Evolutionary conservation across 1,139 yeast genomes (phyloP), one percentile per base, ranked within the genome.

Genomic region (Citeromyces siamensis): DNA sequence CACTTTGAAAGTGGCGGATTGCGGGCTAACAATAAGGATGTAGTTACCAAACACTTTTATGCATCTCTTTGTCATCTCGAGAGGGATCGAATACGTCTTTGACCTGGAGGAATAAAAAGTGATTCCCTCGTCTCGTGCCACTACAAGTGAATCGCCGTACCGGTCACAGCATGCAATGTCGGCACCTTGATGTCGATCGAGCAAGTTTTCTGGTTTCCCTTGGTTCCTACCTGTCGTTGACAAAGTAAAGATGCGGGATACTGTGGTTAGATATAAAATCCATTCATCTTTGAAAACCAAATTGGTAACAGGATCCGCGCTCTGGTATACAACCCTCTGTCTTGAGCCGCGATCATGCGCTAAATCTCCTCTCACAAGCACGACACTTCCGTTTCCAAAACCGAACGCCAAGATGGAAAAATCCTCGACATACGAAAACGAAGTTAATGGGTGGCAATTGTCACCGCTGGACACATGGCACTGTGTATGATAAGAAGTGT

Each of bases 281-380:
- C 52, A 45, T 16, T 61, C 61, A 33, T 65, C 71, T 41, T 64
- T 62, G 46, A 81, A 73, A 27, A 70, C 65, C 2, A 90, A 58
- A 0, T 86, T 83, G 0, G 98, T 88, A 19, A 93, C 68, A 0
- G 97, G 95, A 37, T 84, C 93, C 19, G 61, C 58, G 13, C 76
- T 68, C 44, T 80, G 83, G 49, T 75, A 84, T 1, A 88, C 75
- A 0, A 80, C 56, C 26, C 97, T 62, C 50, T 88, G 97, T 44
- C 90, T 72, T 4, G 95, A 75, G 0, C 98, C 98, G 41, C 95
- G 60, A 50, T 93, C 99, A 46, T 90, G 72, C 2, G 83, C 49
- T 34, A 93, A 58, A 53, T 90, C 98, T 5, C 98, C 99, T 42
- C 97, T 59, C 0, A 88, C 72, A 3, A 88, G 60, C 5, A 88